phyloP scores from a whole-genome alignment of 2,329 filamentous ascomycete genomes.

The Clonostachys rhizophaga region DNA sequence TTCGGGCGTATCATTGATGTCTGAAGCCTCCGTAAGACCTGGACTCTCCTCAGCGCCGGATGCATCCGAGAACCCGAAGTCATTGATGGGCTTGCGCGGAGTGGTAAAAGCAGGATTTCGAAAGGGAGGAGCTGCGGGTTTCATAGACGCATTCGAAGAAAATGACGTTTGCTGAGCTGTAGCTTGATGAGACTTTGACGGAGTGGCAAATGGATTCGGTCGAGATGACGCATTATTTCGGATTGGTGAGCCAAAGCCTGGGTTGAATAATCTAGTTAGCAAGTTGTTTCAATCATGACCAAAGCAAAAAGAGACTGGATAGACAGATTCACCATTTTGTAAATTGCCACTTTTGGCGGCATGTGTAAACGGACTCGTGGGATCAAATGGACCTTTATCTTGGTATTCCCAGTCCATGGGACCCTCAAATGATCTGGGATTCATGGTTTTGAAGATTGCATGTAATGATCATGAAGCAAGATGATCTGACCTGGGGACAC shows the following conservation, averaged over 20 bases:
- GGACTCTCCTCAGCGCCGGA: slow-evolving; percentile 59
- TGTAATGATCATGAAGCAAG: too few species aligned
- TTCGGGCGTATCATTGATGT: slow-evolving; percentile 47
- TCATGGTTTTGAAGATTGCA: slow-evolving; percentile 26
- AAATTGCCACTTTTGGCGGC: slow-evolving; percentile 31
- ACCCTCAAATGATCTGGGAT: slow-evolving; percentile 52
- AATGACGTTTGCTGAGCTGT: slow-evolving; percentile 29
- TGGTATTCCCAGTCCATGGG: slow-evolving; percentile 67
- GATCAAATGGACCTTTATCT: slow-evolving; percentile 50
- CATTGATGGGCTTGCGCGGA: slow-evolving; percentile 52
- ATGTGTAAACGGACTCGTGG: slow-evolving; percentile 57
- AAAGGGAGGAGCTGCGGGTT: slow-evolving; percentile 45
- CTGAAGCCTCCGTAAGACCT: slow-evolving; percentile 51
- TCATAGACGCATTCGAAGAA: slow-evolving; percentile 30
- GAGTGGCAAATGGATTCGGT: slow-evolving; percentile 26
- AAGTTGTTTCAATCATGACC: slow-evolving; percentile 1
- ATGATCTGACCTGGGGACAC: too few species aligned
- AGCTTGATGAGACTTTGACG: slow-evolving; percentile 29
- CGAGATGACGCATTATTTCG: slow-evolving; percentile 18
- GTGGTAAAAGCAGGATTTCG: slow-evolving; percentile 63
- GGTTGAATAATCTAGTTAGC: slow-evolving; percentile 8
- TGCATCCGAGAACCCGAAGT: slow-evolving; percentile 46
- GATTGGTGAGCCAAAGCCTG: slow-evolving; percentile 31
- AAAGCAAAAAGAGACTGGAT: background rate
- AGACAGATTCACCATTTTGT: slow-evolving; percentile 31